Evolutionary conservation across 495 filamentous ascomycete species (phyloP), one percentile per base, ranked within the genome.

Genomic region (Aspergillus hancockii): DNA sequence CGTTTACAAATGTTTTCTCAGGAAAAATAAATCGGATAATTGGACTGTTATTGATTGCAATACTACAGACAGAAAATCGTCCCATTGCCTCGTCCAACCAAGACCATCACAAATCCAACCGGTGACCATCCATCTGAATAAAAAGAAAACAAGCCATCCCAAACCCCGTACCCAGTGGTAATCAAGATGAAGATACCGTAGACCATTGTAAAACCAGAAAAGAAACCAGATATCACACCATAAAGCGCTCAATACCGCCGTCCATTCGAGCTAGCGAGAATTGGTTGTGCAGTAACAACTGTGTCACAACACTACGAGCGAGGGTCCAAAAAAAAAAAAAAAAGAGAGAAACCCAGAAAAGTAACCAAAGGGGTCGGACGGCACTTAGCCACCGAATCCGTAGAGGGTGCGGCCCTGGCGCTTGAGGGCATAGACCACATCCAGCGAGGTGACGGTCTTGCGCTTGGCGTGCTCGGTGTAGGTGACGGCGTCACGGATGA

Each of bases 381-480:
- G 52, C n/a, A 75, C 72, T 83, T 92, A 98, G 82, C 93, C 93
- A 86, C 93, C 93, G 85, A 98, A 98, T 82, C 93, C 93, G 81
- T 97, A 96, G 30, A 96, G 89, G 74, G 92, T 96, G 76, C 93
- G 90, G 72, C 93, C 93, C 81, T 94, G 91, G 77, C 93, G 86
- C 86, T 95, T 94, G 68, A 97, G 85, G 52, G 91, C 91, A 68
- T 96, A 97, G 74, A 97, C 93, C 22, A 97, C 93, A 71, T 97
- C 93, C 60, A 96, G 85, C 12, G 90, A 94, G 40, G 92, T 96
- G 76, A 97, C 92, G 40, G 92, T 97, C 90, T 97, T 97, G 76
- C 93, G 90, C 86, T 95, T 95, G 75, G 92, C 91, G 81, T 95
- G 90, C 80, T 97, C 92, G 49, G 91, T 96, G 83, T 96, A 98